Evolutionary conservation across 1,139 yeast species (phyloP).

Genomic region (Diutina catenulata): DNA sequence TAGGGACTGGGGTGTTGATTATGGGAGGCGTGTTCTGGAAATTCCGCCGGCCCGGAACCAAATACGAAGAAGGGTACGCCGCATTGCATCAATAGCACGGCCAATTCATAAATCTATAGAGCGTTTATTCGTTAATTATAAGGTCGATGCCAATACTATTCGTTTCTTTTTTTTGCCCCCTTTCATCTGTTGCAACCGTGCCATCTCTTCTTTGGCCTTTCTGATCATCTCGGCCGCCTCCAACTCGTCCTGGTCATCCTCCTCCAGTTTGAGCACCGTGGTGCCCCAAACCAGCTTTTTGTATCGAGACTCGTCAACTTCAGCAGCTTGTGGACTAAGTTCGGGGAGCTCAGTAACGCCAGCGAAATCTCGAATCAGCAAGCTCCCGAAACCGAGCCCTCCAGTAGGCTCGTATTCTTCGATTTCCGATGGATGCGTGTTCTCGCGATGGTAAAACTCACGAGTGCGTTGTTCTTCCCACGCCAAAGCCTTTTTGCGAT

Average conservation of each 20-base stretch:
- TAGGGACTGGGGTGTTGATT: constrained; percentile 35
- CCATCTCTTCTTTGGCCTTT: constrained; percentile 37
- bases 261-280: constrained; percentile 32
- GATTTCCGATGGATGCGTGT: constrained; percentile 17
- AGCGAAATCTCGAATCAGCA: constrained; percentile 16
- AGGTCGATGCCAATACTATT: constrained; percentile 1
- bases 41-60: background rate
- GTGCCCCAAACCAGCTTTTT: constrained; percentile 55
- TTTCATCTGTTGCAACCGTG: constrained; percentile 9
- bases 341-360: constrained; percentile 6
- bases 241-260: constrained; percentile 12
- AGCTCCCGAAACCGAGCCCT: constrained; percentile 16
- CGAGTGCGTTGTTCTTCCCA: constrained; percentile 49
- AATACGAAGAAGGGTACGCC: constrained; percentile 1
- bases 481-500: constrained; percentile 45
- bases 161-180: constrained; percentile 27
- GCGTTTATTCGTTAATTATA: background rate
- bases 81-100: background rate
- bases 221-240: constrained; percentile 38
- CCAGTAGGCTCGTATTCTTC: constrained; percentile 10
- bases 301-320: constrained; percentile 12
- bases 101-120: background rate
- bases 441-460: constrained; percentile 48
- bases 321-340: constrained; percentile 6
- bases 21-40: constrained; percentile 28